Evolutionary conservation across 1,139 yeast genomes (phyloP), one percentile per base, ranked within the genome.

Genomic region (Candida tetrigidarum): DNA sequence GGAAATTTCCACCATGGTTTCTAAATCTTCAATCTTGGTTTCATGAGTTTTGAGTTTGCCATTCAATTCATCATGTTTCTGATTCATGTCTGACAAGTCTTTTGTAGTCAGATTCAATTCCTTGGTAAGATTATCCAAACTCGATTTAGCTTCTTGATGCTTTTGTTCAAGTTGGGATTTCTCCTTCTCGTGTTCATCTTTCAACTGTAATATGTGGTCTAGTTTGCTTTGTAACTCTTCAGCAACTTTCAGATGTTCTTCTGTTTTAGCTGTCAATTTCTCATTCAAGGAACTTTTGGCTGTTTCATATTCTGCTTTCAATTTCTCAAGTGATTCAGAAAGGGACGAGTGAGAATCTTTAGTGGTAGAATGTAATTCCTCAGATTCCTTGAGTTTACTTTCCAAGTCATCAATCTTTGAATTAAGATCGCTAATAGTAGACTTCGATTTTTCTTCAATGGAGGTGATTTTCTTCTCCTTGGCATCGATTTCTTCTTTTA

Each of bases 361-460:
- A 9, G 37, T 42, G 4, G 4, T 14, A 4, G 36, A 10, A 18
- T 38, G 40, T 7, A 30, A 32, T 2, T 28, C 28, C 12, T 42
- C 36, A 2, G 42, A 19, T 23, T 42, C 36, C 12, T 37, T 33
- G 9, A 41, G 16, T 25, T 41, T 33, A 2, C 48, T 46, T 34
- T 55, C 51, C 23, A 58, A 46, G 27, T 52, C 48, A 16, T 56
- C 55, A 40, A 64, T 42, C 42, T 60, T 50, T 5, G 44, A 26
- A 8, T 40, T 43, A 14, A 52, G 41, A 12, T 41, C 32, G n/a
- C 34, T 20, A 12, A 44, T 37, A 16, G 23, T 40, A n/a, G 44
- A 14, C 32, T 41, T 39, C 7, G 50, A 42, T 25, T 45, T 41
- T 42, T 58, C 50, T 30, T 57, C 49, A 42, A 61, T 49, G 5